A percentile compares a stretch with the other conserved stretches of the same genome.
Evolutionary conservation across 164 flowering plant genomes (phyloP).

Genomic region (Annona cherimola): DNA sequence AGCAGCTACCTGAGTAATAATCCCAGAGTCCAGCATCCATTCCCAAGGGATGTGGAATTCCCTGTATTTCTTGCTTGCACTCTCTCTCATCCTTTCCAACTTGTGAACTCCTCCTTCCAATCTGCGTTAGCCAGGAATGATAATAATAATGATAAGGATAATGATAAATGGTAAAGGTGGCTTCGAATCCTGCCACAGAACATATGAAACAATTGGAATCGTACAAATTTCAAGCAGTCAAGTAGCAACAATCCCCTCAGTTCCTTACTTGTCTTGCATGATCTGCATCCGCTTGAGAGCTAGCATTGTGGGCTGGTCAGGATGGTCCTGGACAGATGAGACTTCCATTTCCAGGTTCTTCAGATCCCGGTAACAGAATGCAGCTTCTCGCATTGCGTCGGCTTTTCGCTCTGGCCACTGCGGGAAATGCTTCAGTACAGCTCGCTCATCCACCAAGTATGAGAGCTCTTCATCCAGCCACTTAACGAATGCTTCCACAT

Average conservation of each 20-base stretch:
- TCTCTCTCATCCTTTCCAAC: constrained; percentile 46
- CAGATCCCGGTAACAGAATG: constrained; percentile 60
- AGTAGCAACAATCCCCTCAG: constrained; percentile 1
- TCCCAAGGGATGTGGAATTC: constrained; percentile 25
- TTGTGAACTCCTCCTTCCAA: constrained; percentile 49
- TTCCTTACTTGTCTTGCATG: constrained; percentile 69
- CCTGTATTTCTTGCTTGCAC: constrained; percentile 43
- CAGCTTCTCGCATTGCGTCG: constrained; percentile 75
- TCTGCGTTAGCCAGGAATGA: constrained; percentile 29
- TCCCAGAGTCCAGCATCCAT: constrained; percentile 31
- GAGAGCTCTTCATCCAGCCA: constrained; percentile 71
- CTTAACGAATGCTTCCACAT: constrained; percentile 67
- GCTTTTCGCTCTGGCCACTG: constrained; percentile 84
- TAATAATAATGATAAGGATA: no score
- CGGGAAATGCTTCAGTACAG: constrained; percentile 76
- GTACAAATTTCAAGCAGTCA: no score
- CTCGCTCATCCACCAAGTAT: constrained; percentile 70
- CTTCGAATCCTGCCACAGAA: no score
- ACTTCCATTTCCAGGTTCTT: constrained; percentile 52
- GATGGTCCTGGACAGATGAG: constrained; percentile 38
- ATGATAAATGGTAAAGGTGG: no score
- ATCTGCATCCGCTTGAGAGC: constrained; percentile 50
- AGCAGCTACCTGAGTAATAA: constrained; percentile 45
- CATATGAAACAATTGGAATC: no score
- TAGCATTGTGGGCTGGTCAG: constrained; percentile 34